Conservation (phyloP, 306 rosid species). For the Gleditsia sinensis region DNA sequence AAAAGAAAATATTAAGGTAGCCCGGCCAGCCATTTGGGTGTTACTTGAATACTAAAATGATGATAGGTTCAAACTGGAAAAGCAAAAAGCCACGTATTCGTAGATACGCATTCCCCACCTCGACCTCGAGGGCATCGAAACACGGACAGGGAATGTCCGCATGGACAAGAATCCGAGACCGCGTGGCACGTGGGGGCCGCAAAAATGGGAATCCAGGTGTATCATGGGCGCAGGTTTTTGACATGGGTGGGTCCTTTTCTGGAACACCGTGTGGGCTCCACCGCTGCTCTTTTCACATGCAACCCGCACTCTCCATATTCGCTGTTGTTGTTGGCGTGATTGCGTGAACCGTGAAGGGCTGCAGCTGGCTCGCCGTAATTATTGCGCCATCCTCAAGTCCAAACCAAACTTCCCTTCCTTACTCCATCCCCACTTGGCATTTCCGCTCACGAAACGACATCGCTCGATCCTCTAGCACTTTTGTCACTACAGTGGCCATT, state of each 20-base stretch:
- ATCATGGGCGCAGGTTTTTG: neutral
- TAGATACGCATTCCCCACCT: too few species aligned
- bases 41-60: too few species aligned
- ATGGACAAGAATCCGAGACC: neutral
- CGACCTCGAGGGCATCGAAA: too few species aligned
- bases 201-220: conserved; percentile 29
- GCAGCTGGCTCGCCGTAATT: conserved; percentile 36
- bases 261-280: conserved; percentile 20
- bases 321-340: neutral
- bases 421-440: neutral
- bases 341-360: conserved; percentile 14
- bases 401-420: neutral
- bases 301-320: neutral
- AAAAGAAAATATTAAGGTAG: too few species aligned
- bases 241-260: neutral
- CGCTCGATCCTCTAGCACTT: neutral
- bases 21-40: too few species aligned
- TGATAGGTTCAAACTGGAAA: too few species aligned
- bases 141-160: neutral
- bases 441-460: conserved; percentile 22
- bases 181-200: conserved; percentile 25
- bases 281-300: neutral
- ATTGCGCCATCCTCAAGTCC: neutral
- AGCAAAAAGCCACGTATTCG: too few species aligned
- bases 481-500: too few species aligned